These are phyloP conservation scores for Datisca glomerata DNA, from an alignment of 306 rosid species.

Conservation along the genomic window DNA sequence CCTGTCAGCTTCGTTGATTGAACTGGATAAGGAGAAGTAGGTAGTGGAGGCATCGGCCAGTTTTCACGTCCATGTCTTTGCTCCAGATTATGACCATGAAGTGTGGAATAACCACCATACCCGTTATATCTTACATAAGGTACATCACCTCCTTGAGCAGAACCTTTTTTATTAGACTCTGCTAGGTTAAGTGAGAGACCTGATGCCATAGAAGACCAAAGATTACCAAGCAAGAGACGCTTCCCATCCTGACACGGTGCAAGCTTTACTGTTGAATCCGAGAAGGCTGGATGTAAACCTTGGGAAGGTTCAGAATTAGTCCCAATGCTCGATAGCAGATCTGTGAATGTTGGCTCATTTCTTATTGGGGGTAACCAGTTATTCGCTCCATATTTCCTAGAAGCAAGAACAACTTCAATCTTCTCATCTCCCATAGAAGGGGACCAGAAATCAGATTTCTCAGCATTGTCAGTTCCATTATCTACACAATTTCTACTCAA, in stretches of 20 bases:
- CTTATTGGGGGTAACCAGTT: constrained; percentile 52
- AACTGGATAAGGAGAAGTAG: constrained; percentile 33
- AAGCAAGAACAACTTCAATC: constrained; percentile 41
- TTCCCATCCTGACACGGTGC: constrained; percentile 50
- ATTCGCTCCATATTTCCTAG: constrained; percentile 50
- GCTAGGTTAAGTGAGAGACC: constrained; percentile 40
- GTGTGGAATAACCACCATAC: constrained; percentile 33
- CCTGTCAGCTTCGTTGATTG: constrained; percentile 30
- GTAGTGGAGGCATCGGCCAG: constrained; percentile 65
- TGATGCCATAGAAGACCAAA: constrained; percentile 47
- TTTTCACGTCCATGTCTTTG: constrained; percentile 43
- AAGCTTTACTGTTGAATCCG: constrained; percentile 35
- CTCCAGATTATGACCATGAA: constrained; percentile 46
- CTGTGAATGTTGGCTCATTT: constrained; percentile 68
- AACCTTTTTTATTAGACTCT: constrained; percentile 43
- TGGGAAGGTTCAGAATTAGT: constrained; percentile 28
- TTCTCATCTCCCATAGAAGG: constrained; percentile 50
- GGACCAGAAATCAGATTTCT: constrained; percentile 55
- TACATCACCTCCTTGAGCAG: constrained; percentile 32
- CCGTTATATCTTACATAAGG: constrained; percentile 30
- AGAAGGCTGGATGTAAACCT: constrained; percentile 20
- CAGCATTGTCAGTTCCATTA: constrained; percentile 40
- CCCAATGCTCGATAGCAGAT: constrained; percentile 75
- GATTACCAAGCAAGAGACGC: constrained; percentile 26
- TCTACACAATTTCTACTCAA: constrained; percentile 59